Base-by-base conservation (phyloP, 768 basidiomycete genomes). In the Podaxis rugospora region DNA sequence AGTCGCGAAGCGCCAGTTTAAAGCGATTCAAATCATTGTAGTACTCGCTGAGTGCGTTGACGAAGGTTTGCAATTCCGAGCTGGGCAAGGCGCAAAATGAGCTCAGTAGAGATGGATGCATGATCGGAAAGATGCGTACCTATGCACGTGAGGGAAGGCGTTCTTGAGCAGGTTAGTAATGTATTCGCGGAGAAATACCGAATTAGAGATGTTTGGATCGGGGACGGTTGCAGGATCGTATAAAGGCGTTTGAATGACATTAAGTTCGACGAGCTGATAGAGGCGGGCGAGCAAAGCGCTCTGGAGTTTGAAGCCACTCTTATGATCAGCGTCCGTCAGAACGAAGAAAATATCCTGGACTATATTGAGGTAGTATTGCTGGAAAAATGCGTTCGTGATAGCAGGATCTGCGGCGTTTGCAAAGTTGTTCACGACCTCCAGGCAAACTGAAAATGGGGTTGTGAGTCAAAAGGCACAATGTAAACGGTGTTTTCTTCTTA, bases 321-420 rank as follows among this genome's bases (percentile, higher is more conserved):
- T 98, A 81, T 99, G 96, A 74, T 98, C 96, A 4, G 95, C 88
- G 71, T 99, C 96, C 32, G 95, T 98, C 49, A 99, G 81, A 44
- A 98, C 96, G 67, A 92, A 98, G 84, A 99, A 95, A 42, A 93
- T 92, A 72, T 98, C 97, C 66, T 95, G 94, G 37, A 97, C 80
- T 68, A 98, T 87, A 70, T 88, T 91, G 51, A 98, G 82, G 80
- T 91, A 94, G 76, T 95, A 98, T 72, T 92, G 90, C 72, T 93
- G 91, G 89, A 96, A 98, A 84, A 98, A 99, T 7, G 84, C 87
- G 69, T 92, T 95, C 66, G 89, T 83, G 55, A 97, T 89, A 11
- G 82, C 76, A 6, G 87, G 81, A 37, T 95, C 90, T 5, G 93
- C 85, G 51, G 80, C 78, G 61, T 71, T 74, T 10, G 93, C 89